Evolutionary conservation across 345 rosid species (phyloP).

Genomic region (Pistacia atlantica): DNA sequence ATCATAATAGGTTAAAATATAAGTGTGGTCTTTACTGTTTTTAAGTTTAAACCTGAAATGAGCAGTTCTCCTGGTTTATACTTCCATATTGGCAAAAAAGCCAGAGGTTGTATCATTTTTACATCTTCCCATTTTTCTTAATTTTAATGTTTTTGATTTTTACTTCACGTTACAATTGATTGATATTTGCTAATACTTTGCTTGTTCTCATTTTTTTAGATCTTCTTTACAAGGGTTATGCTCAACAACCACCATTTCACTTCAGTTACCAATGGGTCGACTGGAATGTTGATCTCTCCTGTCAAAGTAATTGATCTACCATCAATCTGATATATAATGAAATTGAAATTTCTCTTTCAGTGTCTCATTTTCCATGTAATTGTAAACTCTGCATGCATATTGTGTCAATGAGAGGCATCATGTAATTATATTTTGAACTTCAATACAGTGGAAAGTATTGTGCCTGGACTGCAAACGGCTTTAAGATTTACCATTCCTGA

Average conservation of each 20-base stretch:
- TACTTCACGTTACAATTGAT: background rate
- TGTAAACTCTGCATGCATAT: too few species aligned
- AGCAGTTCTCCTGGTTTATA: conserved; percentile 44
- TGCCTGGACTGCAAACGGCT: conserved; percentile 49
- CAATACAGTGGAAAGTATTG: conserved; percentile 44
- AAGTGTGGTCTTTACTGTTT: conserved; percentile 7
- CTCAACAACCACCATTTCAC: conserved; percentile 37
- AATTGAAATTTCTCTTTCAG: background rate
- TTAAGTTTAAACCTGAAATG: conserved; percentile 22
- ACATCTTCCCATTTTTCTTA: background rate
- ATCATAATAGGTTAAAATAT: conserved; percentile 13
- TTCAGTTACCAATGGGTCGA: conserved; percentile 30
- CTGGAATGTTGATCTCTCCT: conserved; percentile 49
- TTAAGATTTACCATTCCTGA: conserved; percentile 47
- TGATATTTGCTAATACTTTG: background rate
- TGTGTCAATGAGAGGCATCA: too few species aligned
- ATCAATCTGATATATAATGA: background rate
- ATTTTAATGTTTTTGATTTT: background rate
- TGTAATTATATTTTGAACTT: too few species aligned
- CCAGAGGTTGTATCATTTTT: conserved; percentile 40
- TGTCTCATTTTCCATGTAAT: background rate
- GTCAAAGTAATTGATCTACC: conserved; percentile 38
- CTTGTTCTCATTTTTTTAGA: conserved; percentile 28
- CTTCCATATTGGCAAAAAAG: conserved; percentile 51
- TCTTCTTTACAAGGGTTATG: conserved; percentile 58